Conservation (phyloP, 768 basidiomycete species). For the Megacollybia marginata region DNA sequence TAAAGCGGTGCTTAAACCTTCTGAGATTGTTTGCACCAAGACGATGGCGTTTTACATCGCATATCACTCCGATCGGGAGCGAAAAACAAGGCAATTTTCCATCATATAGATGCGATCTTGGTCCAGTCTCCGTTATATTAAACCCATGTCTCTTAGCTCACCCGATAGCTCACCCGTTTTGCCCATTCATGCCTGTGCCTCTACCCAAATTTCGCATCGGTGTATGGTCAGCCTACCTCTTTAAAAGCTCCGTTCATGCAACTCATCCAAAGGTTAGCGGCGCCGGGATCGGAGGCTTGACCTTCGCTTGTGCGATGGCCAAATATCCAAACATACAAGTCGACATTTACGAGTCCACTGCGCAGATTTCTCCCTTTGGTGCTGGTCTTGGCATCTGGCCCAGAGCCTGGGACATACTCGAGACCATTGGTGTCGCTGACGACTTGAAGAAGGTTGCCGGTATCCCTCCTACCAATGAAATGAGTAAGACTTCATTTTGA, state of each 20-base stretch:
- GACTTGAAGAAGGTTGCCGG: slow-evolving; percentile 19
- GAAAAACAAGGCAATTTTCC: no score
- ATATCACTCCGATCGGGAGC: no score
- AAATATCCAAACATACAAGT: slow-evolving; percentile 30
- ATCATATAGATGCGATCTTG: no score
- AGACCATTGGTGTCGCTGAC: slow-evolving; percentile 29
- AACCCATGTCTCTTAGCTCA: no score
- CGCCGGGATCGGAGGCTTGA: slow-evolving; percentile 25
- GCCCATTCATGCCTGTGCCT: neutral
- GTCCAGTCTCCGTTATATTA: no score
- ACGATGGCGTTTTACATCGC: no score
- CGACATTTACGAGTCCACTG: slow-evolving; percentile 36
- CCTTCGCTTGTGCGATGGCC: slow-evolving; percentile 18
- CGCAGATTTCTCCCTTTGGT: slow-evolving; percentile 33
- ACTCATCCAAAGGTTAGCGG: slow-evolving; percentile 14
- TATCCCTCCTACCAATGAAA: slow-evolving; percentile 17
- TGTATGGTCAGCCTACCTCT: slow-evolving; percentile 6
- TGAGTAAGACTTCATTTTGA: slow-evolving; percentile 13
- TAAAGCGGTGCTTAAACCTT: no score
- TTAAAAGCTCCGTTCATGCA: neutral
- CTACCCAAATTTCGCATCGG: slow-evolving; percentile 4
- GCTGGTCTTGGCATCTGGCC: slow-evolving; percentile 38
- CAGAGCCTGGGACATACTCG: slow-evolving; percentile 33
- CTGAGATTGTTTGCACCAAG: no score
- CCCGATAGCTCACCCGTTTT: neutral